phyloP scores from a whole-genome alignment of 2,329 filamentous ascomycete genomes.

The Fusarium tricinctum region DNA sequence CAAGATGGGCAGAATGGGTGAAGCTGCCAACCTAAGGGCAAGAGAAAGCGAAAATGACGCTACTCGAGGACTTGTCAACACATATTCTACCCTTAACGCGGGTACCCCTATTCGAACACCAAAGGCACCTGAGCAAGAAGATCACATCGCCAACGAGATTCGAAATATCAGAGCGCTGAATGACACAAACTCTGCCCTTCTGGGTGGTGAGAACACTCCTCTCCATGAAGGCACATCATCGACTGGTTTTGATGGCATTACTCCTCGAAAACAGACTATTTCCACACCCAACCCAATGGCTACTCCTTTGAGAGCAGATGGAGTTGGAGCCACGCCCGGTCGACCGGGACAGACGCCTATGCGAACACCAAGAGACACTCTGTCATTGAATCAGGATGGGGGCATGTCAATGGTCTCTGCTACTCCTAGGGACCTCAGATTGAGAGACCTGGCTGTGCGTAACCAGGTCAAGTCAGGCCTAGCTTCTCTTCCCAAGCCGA shows the following conservation, averaged over 20 bases:
- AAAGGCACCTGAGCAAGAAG: constrained; percentile 90
- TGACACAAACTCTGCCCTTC: constrained; percentile 90
- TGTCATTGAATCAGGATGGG: constrained; percentile 83
- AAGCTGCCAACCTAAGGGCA: constrained; percentile 82
- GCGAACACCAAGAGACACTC: constrained; percentile 88
- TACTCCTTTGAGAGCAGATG: constrained; percentile 82
- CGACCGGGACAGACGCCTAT: constrained; percentile 84
- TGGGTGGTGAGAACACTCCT: constrained; percentile 94
- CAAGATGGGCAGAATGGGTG: constrained; percentile 96
- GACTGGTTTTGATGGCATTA: constrained; percentile 88
- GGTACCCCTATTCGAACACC: constrained; percentile 93
- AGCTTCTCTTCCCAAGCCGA: constrained; percentile 89
- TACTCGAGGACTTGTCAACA: constrained; percentile 86
- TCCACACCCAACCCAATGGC: constrained; percentile 97
- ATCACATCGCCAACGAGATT: constrained; percentile 96
- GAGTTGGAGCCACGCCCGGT: constrained; percentile 76
- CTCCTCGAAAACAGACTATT: constrained; percentile 82
- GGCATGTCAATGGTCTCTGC: constrained; percentile 77
- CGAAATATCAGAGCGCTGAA: constrained; percentile 92
- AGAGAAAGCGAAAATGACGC: constrained; percentile 85
- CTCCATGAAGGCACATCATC: constrained; percentile 85
- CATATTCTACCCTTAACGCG: constrained; percentile 85
- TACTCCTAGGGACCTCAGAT: constrained; percentile 81
- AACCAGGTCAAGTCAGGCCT: constrained; percentile 79
- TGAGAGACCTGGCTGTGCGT: constrained; percentile 77